Evolutionary conservation across 1,284 basidiomycete genomes (phyloP).

Genomic region (Fomitopsis betulina): DNA sequence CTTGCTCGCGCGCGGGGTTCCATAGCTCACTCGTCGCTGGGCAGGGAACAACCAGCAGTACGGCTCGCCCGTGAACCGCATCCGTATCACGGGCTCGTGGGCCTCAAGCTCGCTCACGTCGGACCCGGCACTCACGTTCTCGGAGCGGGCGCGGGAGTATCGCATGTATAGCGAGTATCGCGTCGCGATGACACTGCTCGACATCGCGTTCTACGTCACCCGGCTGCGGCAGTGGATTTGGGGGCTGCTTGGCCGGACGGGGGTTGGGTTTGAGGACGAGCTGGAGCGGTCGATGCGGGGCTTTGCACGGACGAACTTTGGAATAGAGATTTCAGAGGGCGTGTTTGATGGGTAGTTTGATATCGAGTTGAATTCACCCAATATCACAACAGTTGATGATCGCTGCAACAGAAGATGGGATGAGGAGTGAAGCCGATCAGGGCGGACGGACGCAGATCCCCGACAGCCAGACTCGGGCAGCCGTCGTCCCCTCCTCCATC

Average conservation of each 20-base stretch:
- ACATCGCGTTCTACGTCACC: conserved; percentile 53
- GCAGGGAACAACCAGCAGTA: conserved; percentile 72
- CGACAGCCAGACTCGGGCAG: no score
- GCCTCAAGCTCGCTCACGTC: conserved; percentile 54
- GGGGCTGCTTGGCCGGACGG: conserved; percentile 29
- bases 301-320: conserved; percentile 55
- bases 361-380: no score
- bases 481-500: no score
- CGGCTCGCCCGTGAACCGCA: conserved; percentile 81
- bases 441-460: no score
- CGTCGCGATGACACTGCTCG: conserved; percentile 48
- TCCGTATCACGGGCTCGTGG: conserved; percentile 78
- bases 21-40: not conserved
- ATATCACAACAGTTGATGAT: no score
- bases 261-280: conserved; percentile 57
- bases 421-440: no score
- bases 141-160: conserved; percentile 41
- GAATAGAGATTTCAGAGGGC: conserved; percentile 41
- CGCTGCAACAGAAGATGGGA: no score
- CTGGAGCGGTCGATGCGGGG: conserved; percentile 55
- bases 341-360: conserved; percentile 22
- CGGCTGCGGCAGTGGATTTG: conserved; percentile 47
- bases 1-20: not conserved
- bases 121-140: conserved; percentile 33
- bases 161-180: conserved; percentile 50